Evolutionary conservation across 2,329 filamentous ascomycete genomes (phyloP).

Genomic region (Cercospora zeae-maydis): DNA sequence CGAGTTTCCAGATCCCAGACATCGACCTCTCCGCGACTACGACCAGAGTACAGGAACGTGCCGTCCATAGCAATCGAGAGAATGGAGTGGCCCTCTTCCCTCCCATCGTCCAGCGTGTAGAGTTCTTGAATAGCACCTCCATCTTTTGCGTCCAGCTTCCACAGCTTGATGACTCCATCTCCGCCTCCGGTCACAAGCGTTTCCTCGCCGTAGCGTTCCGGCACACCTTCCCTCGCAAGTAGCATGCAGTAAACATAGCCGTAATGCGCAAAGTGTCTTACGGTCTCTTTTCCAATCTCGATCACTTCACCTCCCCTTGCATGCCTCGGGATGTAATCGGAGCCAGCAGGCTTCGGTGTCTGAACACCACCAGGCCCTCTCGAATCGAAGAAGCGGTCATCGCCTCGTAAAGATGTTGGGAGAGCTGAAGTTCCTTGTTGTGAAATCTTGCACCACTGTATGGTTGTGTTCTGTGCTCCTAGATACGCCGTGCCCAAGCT

Average conservation of each 20-base stretch:
- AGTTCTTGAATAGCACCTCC: slow-evolving; percentile 66
- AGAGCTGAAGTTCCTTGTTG: slow-evolving; percentile 37
- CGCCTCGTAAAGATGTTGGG: slow-evolving; percentile 53
- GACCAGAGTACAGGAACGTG: slow-evolving; percentile 87
- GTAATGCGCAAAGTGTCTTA: slow-evolving; percentile 85
- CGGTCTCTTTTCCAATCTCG: slow-evolving; percentile 76
- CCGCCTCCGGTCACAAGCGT: slow-evolving; percentile 87
- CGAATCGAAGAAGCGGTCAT: slow-evolving; percentile 93
- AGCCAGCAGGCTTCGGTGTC: slow-evolving; percentile 66
- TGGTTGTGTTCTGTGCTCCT: slow-evolving; percentile 89
- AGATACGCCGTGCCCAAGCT: slow-evolving; percentile 79
- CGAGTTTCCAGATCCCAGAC: slow-evolving; percentile 96
- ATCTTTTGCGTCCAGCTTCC: slow-evolving; percentile 64
- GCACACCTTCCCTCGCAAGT: slow-evolving; percentile 68
- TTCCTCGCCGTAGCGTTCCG: slow-evolving; percentile 68
- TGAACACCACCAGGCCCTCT: slow-evolving; percentile 75
- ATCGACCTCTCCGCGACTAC: slow-evolving; percentile 82
- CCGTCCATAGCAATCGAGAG: slow-evolving; percentile 82
- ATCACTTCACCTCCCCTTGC: slow-evolving; percentile 62
- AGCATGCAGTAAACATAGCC: slow-evolving; percentile 98
- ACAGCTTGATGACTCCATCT: slow-evolving; percentile 92
- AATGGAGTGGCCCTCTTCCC: slow-evolving; percentile 57
- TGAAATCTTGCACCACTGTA: slow-evolving; percentile 75
- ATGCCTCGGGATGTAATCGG: slow-evolving; percentile 47
- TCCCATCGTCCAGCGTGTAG: slow-evolving; percentile 60